A percentile compares a stretch with the other conserved stretches of the same genome.
These are phyloP conservation scores for Oryza nivara DNA, from an alignment of 176 grass and related monocot species.

Conservation along the genomic window DNA sequence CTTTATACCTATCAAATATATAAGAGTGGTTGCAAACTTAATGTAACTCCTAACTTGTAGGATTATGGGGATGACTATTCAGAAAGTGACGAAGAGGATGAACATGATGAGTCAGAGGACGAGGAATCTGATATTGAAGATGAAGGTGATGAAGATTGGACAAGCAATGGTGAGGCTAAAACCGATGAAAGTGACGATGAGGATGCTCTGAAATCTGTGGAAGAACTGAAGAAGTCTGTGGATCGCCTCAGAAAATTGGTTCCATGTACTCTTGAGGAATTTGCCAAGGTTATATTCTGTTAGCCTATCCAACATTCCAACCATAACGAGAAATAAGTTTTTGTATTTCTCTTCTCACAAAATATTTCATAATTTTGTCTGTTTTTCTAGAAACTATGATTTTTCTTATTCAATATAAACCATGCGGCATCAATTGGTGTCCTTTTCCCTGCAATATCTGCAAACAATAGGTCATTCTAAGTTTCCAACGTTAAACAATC, in stretches of 20 bases:
- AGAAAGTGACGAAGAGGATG: conserved; percentile 72
- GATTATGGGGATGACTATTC: conserved; percentile 77
- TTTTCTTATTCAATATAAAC: conserved; percentile 21
- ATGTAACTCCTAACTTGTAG: conserved; percentile 50
- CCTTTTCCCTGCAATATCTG: conserved; percentile 13
- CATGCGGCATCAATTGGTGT: neutral
- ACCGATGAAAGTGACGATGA: conserved; percentile 81
- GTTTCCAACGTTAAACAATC: neutral
- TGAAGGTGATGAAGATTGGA: conserved; percentile 76
- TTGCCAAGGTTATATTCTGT: conserved; percentile 61
- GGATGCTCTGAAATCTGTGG: conserved; percentile 64
- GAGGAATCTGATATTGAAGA: conserved; percentile 82
- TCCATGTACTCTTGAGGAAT: conserved; percentile 70
- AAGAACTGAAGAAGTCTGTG: conserved; percentile 68
- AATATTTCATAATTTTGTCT: neutral
- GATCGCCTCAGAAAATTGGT: conserved; percentile 71
- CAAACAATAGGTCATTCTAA: neutral
- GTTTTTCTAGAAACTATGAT: neutral
- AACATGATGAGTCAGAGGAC: conserved; percentile 72
- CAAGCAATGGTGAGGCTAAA: conserved; percentile 66
- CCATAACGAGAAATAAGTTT: neutral
- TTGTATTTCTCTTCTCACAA: conserved; percentile 1
- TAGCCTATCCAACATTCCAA: neutral
- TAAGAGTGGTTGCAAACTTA: conserved; percentile 34
- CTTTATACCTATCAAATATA: conserved; percentile 23